A percentile compares a stretch with the other conserved stretches of the same genome.
phyloP scores from a whole-genome alignment of 441 rosid genomes.

The Bruguiera hainesii region DNA sequence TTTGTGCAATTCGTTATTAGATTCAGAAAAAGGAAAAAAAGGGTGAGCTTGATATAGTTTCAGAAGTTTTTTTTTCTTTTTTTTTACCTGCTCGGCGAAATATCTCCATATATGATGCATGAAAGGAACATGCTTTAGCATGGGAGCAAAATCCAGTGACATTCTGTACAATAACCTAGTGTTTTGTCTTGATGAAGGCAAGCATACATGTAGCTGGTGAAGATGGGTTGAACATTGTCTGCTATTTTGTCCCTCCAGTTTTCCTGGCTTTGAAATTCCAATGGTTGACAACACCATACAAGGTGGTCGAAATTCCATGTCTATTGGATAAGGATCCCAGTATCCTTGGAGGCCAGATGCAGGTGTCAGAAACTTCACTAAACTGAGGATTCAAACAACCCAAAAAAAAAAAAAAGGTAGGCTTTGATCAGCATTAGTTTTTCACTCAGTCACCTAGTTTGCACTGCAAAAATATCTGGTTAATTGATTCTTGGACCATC shows the following conservation, averaged over 20 bases:
- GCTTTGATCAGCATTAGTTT: neutral
- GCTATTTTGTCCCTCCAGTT: constrained; percentile 76
- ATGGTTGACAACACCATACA: constrained; percentile 92
- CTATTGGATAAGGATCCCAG: constrained; percentile 98
- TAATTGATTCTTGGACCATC: neutral
- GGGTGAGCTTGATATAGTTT: no score
- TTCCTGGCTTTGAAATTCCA: constrained; percentile 96
- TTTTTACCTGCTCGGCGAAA: constrained; percentile 83
- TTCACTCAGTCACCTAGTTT: neutral
- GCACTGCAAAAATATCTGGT: neutral
- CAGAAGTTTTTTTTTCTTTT: no score
- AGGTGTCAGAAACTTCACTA: constrained; percentile 89
- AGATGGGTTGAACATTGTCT: constrained; percentile 77
- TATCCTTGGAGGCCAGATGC: constrained; percentile 87
- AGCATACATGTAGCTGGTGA: constrained; percentile 91
- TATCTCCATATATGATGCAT: constrained; percentile 85
- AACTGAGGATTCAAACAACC: constrained; percentile 39
- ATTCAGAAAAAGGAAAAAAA: neutral
- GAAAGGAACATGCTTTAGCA: constrained; percentile 80
- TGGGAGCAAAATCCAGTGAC: constrained; percentile 88
- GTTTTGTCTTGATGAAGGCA: constrained; percentile 79
- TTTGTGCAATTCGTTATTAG: neutral
- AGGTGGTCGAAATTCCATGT: constrained; percentile 97
- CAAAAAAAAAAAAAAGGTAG: neutral
- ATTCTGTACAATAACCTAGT: constrained; percentile 81